Evolutionary conservation across 2,329 filamentous ascomycete species (phyloP), one percentile per base, ranked within the genome.

Genomic region (Dactylellina sp.): DNA sequence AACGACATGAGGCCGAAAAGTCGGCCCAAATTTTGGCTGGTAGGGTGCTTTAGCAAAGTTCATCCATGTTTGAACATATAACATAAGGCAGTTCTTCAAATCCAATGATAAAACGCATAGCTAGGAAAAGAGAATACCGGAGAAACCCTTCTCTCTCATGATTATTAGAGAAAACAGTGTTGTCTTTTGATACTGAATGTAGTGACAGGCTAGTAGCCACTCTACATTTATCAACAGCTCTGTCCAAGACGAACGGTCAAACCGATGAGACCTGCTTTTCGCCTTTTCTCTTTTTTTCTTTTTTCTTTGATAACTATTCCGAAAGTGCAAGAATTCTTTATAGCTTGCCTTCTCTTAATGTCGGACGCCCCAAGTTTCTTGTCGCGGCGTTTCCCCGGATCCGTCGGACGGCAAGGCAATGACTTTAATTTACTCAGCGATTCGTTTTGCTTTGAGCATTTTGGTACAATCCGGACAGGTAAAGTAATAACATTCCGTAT

Each of bases 191-290:
- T n/a, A n/a, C n/a, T n/a, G n/a, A n/a, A n/a, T n/a, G n/a, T n/a
- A n/a, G n/a, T n/a, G n/a, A n/a, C n/a, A n/a, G n/a, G n/a, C n/a
- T n/a, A n/a, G n/a, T n/a, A n/a, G n/a, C n/a, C 39, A 12, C 7
- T 12, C 39, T 12, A 7, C 39, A 12, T 12, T 16, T 42, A 20
- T 35, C 1, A 9, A 47, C 39, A 64, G 7, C 40, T 25, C 11
- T 65, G 50, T 22, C 50, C 52, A n/a, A 32, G 62, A n/a, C 50
- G 25, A 39, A 57, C 52, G 11, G 39, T 57, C 20, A 65, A 40
- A 9, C 32, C 18, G 1, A 65, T 57, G 7, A 11, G 7, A 2
- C 32, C 25, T 12, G 42, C 28, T 14, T 22, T 25, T 14, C 42
- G 49, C 16, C 28, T 18, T 7, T 12, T 49, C 9, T 57, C 62